These are phyloP conservation scores for Puccinia hordei DNA, from an alignment of 1,284 basidiomycete species.

Conservation along the genomic window DNA sequence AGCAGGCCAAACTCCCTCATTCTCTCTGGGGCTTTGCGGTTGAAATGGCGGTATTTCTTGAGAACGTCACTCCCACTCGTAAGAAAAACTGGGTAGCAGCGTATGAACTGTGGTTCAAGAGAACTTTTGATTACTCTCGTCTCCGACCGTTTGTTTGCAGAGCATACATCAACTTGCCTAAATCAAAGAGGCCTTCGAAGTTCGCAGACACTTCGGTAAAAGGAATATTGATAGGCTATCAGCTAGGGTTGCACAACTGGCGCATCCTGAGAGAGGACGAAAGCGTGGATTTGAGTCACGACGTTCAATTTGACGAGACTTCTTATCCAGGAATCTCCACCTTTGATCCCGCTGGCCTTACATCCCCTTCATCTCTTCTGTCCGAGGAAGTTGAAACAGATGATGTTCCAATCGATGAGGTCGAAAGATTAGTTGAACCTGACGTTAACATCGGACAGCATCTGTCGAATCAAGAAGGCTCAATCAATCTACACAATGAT, in stretches of 20 bases:
- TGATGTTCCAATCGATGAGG: no score
- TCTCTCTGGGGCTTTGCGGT: slow-evolving; percentile 24
- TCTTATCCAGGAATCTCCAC: slow-evolving; percentile 13
- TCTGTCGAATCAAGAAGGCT: no score
- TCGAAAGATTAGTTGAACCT: no score
- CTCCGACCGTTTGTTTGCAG: neutral
- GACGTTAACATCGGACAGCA: no score
- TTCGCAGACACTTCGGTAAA: slow-evolving; percentile 1
- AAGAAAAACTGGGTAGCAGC: neutral
- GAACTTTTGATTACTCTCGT: neutral
- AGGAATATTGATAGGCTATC: slow-evolving; percentile 9
- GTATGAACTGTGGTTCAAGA: neutral
- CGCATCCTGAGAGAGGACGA: no score
- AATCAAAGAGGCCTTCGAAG: slow-evolving; percentile 1
- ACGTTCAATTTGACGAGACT: neutral
- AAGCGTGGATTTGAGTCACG: no score
- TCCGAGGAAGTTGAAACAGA: no score
- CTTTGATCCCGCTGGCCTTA: no score
- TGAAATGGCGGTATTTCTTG: neutral
- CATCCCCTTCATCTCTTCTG: neutral
- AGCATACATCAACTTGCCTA: neutral
- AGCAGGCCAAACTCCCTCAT: slow-evolving; percentile 8
- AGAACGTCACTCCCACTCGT: slow-evolving; percentile 23
- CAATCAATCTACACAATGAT: no score
- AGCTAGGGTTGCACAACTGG: neutral